Conservation (phyloP, 2,329 filamentous ascomycete genomes). For the Torrubiellomyces zombiae region DNA sequence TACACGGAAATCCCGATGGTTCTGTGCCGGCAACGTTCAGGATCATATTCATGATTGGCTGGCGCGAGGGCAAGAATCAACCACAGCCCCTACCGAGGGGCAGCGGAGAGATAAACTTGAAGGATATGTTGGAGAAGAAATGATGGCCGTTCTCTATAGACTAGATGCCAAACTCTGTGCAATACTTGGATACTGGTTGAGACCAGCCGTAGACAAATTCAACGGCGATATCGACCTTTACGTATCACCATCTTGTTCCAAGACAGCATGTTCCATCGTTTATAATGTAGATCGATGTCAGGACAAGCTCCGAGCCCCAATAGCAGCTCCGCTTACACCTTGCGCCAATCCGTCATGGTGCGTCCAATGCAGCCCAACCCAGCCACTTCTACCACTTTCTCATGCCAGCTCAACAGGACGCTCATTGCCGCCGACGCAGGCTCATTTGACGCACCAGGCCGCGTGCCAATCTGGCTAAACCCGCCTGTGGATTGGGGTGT, state of each 20-base stretch:
- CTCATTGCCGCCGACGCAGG: constrained; percentile 85
- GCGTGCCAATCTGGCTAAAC: constrained; percentile 61
- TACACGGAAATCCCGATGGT: constrained; percentile 71
- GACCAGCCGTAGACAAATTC: too few relatives aligned
- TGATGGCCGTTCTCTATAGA: constrained; percentile 7
- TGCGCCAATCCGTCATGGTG: constrained; percentile 92
- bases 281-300: background rate
- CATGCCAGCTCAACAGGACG: constrained; percentile 93
- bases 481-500: constrained; percentile 64
- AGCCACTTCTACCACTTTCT: constrained; percentile 91
- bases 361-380: constrained; percentile 82
- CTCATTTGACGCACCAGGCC: constrained; percentile 37
- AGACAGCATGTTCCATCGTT: background rate
- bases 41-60: constrained; percentile 97
- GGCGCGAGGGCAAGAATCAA: constrained; percentile 74
- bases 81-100: constrained; percentile 66
- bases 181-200: too few relatives aligned
- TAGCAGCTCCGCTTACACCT: constrained; percentile 27
- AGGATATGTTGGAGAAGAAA: constrained; percentile 51
- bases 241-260: constrained; percentile 1
- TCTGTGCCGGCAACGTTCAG: constrained; percentile 80
- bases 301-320: too few relatives aligned
- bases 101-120: constrained; percentile 74
- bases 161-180: constrained; percentile 1
- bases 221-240: too few relatives aligned